Percentiles rank a stretch among this genome's conserved stretches.
Conservation (phyloP, 345 rosid species). For the Boechera stricta region DNA sequence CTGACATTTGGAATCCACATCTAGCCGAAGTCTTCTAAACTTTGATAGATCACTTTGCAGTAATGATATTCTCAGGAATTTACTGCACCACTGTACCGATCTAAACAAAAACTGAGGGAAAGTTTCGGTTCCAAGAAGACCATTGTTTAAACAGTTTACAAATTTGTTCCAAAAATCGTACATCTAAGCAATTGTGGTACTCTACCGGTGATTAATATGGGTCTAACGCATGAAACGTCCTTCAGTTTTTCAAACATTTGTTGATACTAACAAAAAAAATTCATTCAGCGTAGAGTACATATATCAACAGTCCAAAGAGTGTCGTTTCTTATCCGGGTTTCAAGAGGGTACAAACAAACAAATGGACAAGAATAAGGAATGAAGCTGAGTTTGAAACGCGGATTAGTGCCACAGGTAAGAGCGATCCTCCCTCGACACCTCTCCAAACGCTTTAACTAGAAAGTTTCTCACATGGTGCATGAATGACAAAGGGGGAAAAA, state of each 20-base stretch:
- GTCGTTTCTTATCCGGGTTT: not conserved
- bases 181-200: not conserved
- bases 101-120: not conserved
- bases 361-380: constrained; percentile 4
- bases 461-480: constrained; percentile 13
- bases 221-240: not conserved
- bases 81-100: too few species aligned
- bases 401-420: not conserved
- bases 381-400: not conserved
- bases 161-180: not conserved
- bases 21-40: too few species aligned
- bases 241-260: not conserved
- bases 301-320: constrained; percentile 19
- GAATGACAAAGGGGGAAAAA: not conserved
- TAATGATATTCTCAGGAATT: too few species aligned
- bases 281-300: not conserved
- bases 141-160: not conserved
- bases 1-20: too few species aligned
- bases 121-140: not conserved
- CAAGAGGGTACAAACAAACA: constrained; percentile 12
- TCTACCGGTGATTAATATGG: not conserved
- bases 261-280: not conserved
- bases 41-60: too few species aligned
- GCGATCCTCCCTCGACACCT: not conserved
- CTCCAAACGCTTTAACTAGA: not conserved